Evolutionary conservation across 2,329 filamentous ascomycete species (phyloP), one percentile per base, ranked within the genome.

Genomic region (Helicocarpus griseus): DNA sequence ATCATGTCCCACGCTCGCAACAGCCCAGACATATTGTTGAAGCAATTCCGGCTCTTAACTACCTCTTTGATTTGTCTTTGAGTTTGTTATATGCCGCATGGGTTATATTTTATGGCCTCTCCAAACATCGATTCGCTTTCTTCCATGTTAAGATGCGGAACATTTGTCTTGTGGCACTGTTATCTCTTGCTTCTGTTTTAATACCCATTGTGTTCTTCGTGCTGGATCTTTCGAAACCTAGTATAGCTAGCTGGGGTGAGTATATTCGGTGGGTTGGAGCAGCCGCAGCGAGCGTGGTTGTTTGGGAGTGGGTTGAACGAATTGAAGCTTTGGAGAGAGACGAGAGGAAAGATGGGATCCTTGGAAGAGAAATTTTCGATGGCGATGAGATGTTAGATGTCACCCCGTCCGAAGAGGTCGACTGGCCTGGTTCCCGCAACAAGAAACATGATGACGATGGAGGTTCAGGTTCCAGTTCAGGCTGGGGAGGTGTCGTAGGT

Each of bases 231-330:
- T 85, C 85, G 7, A 85, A 91, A 61, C 85, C 88, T 24, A 83
- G 88, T 55, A 85, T 95, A 55, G 87, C 87, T 36, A 88, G 86
- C 7, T 96, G 90, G 90, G 90, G 90, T 63, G 90, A 95, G 63
- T 96, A 95, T 63, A 90, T 95, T 43, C 78, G 89, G 61, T 96
- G 90, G 90, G 90, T 95, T n/a, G 90, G 90, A 45, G 89, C 89
- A 1, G 89, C 90, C 0, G 89, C 89, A 1, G 90, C 90, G 26
- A 95, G 89, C 69, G 90, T 95, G n/a, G 87, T 95, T 21, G 90
- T 96, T 2, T 96, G 90, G 90, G 90, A 96, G 68, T 96, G 90
- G 90, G 90, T 96, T 2, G 90, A 96, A 68, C 80, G 90, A 24
- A 96, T 96, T 46, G 90, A 96, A 66, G 88, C 89, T 0, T 69